Evolutionary conservation across 345 rosid genomes (phyloP).

Genomic region (Hibiscus syriacus): DNA sequence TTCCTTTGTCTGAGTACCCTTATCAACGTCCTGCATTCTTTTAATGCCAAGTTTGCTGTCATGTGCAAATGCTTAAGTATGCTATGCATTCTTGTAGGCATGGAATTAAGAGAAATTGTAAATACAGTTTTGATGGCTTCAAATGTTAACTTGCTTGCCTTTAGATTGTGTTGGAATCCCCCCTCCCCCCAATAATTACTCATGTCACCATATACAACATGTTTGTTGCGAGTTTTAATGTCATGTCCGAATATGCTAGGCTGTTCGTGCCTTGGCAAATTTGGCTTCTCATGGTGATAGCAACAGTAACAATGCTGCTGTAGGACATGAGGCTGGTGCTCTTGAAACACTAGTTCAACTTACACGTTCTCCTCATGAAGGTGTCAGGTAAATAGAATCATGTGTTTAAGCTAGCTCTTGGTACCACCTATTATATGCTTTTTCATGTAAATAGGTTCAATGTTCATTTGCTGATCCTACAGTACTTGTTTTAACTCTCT

Average conservation of each 20-base stretch:
- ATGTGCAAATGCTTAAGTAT: not conserved
- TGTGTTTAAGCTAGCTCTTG: not conserved
- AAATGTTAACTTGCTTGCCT: not conserved
- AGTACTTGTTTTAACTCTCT: not conserved
- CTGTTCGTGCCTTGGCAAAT: constrained; percentile 93
- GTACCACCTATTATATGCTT: not conserved
- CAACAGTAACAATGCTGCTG: constrained; percentile 86
- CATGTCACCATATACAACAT: not conserved
- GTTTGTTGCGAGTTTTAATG: constrained; percentile 6
- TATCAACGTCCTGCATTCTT: not conserved
- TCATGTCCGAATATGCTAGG: constrained; percentile 30
- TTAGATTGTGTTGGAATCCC: not conserved
- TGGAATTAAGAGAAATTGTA: not conserved
- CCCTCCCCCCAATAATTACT: not conserved
- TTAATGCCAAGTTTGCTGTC: not conserved
- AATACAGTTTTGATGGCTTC: not conserved
- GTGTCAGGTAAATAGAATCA: constrained; percentile 54
- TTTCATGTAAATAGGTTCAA: not conserved
- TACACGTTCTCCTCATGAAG: constrained; percentile 74
- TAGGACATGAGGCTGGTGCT: constrained; percentile 91
- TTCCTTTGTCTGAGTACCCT: not conserved
- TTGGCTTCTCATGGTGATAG: constrained; percentile 98
- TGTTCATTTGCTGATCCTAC: not conserved
- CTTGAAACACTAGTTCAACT: constrained; percentile 89
- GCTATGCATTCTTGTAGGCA: not conserved